phyloP scores from a whole-genome alignment of 2,329 filamentous ascomycete species.

The Aspergillus quadrilineatus region DNA sequence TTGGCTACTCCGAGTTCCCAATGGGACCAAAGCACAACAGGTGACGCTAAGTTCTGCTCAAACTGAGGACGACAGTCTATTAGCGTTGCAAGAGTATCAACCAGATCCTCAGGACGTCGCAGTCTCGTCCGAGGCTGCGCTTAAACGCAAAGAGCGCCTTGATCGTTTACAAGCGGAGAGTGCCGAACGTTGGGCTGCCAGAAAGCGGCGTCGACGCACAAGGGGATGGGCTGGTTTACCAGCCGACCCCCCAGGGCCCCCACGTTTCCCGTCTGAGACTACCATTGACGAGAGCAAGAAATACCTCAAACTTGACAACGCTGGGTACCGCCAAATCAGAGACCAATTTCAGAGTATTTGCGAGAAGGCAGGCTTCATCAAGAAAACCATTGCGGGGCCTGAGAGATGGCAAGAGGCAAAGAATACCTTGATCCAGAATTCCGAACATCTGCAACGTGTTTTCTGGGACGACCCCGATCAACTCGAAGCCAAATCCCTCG shows the following conservation, averaged over 20 bases:
- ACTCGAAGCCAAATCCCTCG: constrained; percentile 63
- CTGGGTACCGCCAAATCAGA: constrained; percentile 64
- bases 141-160: constrained; percentile 56
- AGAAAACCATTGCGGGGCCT: constrained; percentile 72
- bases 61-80: constrained; percentile 37
- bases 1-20: constrained; percentile 63
- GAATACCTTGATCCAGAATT: constrained; percentile 63
- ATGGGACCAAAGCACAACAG: constrained; percentile 54
- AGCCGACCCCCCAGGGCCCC: constrained; percentile 65
- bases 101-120: no score
- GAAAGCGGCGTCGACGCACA: constrained; percentile 68
- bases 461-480: constrained; percentile 61
- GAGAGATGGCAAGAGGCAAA: constrained; percentile 74
- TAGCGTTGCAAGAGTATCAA: constrained; percentile 25
- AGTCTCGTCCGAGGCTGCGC: constrained; percentile 47
- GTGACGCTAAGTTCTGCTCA: constrained; percentile 16
- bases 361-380: constrained; percentile 63
- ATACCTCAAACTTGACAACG: constrained; percentile 63
- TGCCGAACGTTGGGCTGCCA: constrained; percentile 60
- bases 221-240: constrained; percentile 67
- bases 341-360: constrained; percentile 70
- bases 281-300: constrained; percentile 76
- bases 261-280: constrained; percentile 78
- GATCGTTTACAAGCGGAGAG: constrained; percentile 59
- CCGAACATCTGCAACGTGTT: constrained; percentile 60